phyloP scores from a whole-genome alignment of 768 basidiomycete genomes.

The Kwoniella dendrophila region DNA sequence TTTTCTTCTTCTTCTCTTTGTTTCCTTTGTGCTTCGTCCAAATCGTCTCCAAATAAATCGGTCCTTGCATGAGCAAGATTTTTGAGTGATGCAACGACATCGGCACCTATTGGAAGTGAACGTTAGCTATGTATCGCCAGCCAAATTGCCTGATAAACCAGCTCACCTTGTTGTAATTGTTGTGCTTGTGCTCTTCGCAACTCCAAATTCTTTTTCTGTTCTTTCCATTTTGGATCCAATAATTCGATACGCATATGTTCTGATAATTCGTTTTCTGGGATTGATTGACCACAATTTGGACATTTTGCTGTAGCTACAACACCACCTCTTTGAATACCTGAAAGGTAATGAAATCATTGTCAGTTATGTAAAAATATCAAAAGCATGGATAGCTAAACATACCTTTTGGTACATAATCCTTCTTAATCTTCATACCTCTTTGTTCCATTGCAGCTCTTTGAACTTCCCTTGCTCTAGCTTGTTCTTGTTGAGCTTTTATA shows the following conservation, averaged over 20 bases:
- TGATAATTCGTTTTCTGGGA: conserved; percentile 90
- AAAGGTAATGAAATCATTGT: not conserved
- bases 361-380: not conserved
- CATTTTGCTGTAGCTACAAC: conserved; percentile 77
- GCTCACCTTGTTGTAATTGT: conserved; percentile 55
- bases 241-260: conserved; percentile 99
- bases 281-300: conserved; percentile 91
- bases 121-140: not conserved
- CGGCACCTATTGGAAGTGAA: conserved; percentile 63
- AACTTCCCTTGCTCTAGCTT: conserved; percentile 75
- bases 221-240: conserved; percentile 97
- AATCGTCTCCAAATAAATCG: conserved; percentile 94
- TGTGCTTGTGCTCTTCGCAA: conserved; percentile 71
- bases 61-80: conserved; percentile 93
- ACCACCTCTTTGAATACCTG: conserved; percentile 59
- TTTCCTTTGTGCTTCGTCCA: conserved; percentile 79
- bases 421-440: conserved; percentile 58
- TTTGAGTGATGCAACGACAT: conserved; percentile 89
- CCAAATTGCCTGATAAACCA: not conserved
- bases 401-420: conserved; percentile 94
- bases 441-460: conserved; percentile 66
- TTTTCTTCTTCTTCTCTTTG: conserved; percentile 80
- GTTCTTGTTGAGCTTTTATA: conserved; percentile 63
- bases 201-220: conserved; percentile 85
- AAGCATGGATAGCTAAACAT: conserved; percentile 54